A percentile compares a stretch with the other conserved stretches of the same genome.
phyloP scores from a whole-genome alignment of 1,284 basidiomycete species.

The Coniferiporia sulphurascens region DNA sequence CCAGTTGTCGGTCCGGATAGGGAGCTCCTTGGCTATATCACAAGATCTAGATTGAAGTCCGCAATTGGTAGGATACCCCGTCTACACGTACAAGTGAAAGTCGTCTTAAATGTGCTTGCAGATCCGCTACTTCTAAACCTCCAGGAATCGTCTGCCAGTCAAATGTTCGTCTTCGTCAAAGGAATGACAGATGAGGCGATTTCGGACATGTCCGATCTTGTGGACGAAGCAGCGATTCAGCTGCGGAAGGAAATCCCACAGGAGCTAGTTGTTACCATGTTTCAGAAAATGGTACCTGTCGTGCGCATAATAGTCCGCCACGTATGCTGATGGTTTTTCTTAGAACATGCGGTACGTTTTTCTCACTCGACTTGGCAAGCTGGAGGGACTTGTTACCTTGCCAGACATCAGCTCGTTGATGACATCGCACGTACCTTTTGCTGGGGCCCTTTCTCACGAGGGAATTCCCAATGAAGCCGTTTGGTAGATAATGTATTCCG shows the following conservation, averaged over 20 bases:
- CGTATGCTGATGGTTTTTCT: conserved; percentile 1
- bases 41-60: conserved; percentile 46
- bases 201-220: conserved; percentile 43
- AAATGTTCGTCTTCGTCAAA: conserved; percentile 21
- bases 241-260: conserved; percentile 63
- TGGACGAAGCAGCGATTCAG: conserved; percentile 58
- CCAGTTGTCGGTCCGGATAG: conserved; percentile 47
- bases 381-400: conserved; percentile 65
- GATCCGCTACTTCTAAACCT: conserved; percentile 26
- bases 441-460: conserved; percentile 35
- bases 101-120: conserved; percentile 16
- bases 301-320: neutral
- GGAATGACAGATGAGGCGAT: conserved; percentile 27
- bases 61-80: conserved; percentile 40
- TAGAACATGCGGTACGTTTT: conserved; percentile 66
- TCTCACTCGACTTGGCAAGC: conserved; percentile 54
- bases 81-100: neutral
- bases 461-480: conserved; percentile 8
- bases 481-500: conserved; percentile 4
- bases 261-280: conserved; percentile 66
- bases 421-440: conserved; percentile 53
- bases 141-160: conserved; percentile 23
- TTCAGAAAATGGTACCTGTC: conserved; percentile 56
- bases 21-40: conserved; percentile 55
- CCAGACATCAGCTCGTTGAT: conserved; percentile 59